A percentile compares a stretch with the other conserved stretches of the same genome.
These are phyloP conservation scores for Lentinula guzmanii DNA, from an alignment of 768 basidiomycete genomes.

Conservation along the genomic window DNA sequence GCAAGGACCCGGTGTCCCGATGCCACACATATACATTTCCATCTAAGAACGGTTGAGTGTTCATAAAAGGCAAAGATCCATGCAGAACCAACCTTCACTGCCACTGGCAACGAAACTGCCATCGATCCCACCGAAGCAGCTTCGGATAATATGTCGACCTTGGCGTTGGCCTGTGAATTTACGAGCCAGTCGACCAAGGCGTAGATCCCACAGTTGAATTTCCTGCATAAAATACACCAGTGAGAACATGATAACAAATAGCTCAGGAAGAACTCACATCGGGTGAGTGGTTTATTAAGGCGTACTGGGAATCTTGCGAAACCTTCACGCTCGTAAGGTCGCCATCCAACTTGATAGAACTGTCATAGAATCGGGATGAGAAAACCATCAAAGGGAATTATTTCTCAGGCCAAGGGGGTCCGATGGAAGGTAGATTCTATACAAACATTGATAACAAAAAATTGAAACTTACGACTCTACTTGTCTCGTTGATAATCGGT, in stretches of 20 bases:
- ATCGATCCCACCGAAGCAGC: slow-evolving; percentile 89
- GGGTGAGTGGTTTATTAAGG: slow-evolving; percentile 81
- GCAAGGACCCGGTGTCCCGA: slow-evolving; percentile 69
- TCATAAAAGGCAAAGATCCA: not conserved
- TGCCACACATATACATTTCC: slow-evolving; percentile 96
- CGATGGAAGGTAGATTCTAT: not conserved
- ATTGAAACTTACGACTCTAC: slow-evolving; percentile 54
- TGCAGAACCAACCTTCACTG: slow-evolving; percentile 72
- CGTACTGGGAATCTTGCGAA: slow-evolving; percentile 80
- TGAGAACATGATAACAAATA: slow-evolving; percentile 4
- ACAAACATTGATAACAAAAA: not conserved
- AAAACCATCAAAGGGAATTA: slow-evolving; percentile 3
- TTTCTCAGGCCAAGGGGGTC: not conserved
- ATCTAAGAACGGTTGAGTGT: slow-evolving; percentile 43
- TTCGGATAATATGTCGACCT: slow-evolving; percentile 79
- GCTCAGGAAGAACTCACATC: slow-evolving; percentile 51
- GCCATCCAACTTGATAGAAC: slow-evolving; percentile 62
- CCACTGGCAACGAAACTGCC: slow-evolving; percentile 90
- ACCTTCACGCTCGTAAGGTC: slow-evolving; percentile 87
- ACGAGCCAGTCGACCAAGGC: slow-evolving; percentile 59
- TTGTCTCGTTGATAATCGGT: slow-evolving; percentile 65
- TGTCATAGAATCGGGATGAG: slow-evolving; percentile 22
- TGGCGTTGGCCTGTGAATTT: slow-evolving; percentile 87
- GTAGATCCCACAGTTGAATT: slow-evolving; percentile 82
- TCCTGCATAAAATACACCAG: slow-evolving; percentile 49